Evolutionary conservation across 768 basidiomycete genomes (phyloP).

Genomic region (Tephrocybe sp.): DNA sequence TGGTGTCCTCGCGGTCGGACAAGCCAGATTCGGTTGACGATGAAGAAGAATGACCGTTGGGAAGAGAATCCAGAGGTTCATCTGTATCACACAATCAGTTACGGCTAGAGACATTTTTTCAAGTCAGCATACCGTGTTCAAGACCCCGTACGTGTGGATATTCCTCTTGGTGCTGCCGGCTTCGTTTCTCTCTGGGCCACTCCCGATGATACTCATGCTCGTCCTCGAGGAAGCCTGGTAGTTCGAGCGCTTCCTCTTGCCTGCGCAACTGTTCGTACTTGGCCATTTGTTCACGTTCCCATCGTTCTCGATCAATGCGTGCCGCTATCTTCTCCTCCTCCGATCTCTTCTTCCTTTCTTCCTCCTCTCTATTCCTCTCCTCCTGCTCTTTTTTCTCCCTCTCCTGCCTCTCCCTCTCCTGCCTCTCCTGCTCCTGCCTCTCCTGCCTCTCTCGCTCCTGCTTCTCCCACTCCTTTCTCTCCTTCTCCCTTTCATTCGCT

Average conservation of each 20-base stretch:
- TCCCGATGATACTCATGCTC: not conserved
- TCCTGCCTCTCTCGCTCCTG: constrained; percentile 11
- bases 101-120: constrained; percentile 3
- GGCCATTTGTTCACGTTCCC: not conserved
- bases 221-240: not conserved
- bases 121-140: not conserved
- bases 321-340: not conserved
- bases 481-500: constrained; percentile 5
- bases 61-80: constrained; percentile 9
- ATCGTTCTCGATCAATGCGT: not conserved
- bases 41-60: not conserved
- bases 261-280: not conserved
- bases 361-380: not conserved
- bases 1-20: constrained; percentile 2
- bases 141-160: too few relatives aligned
- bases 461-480: constrained; percentile 2
- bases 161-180: not conserved
- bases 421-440: not conserved
- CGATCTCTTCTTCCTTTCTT: not conserved
- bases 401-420: constrained; percentile 2
- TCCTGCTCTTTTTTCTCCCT: constrained; percentile 1
- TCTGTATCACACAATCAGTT: constrained; percentile 17
- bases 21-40: constrained; percentile 2
- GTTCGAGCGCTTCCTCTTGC: not conserved
- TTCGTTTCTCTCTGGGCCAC: not conserved